Evolutionary conservation across 352 stramenopile species (phyloP).

Genomic region (Pythium catenulatum): DNA sequence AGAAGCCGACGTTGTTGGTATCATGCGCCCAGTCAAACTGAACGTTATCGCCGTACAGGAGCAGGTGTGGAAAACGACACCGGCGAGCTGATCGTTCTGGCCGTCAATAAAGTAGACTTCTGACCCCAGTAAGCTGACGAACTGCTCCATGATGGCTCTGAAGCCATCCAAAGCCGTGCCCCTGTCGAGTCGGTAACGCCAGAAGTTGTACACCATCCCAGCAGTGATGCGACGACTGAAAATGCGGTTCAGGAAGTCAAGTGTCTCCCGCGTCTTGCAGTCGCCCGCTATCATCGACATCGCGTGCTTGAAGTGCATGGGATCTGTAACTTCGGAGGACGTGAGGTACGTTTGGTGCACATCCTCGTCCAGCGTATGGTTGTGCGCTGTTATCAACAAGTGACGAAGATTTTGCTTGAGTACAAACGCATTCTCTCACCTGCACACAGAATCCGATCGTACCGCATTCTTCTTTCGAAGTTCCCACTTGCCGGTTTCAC

Average conservation of each 20-base stretch:
- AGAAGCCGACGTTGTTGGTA: slow-evolving; percentile 50
- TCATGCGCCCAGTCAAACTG: slow-evolving; percentile 51
- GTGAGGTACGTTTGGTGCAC: not conserved
- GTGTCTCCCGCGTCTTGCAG: not conserved
- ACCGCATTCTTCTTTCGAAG: too few relatives aligned
- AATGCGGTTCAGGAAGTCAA: not conserved
- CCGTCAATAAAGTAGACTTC: too few relatives aligned
- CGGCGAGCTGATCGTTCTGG: too few relatives aligned
- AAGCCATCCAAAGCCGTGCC: not conserved
- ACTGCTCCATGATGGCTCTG: too few relatives aligned
- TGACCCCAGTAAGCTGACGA: too few relatives aligned
- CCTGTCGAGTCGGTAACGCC: not conserved
- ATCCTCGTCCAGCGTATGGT: slow-evolving; percentile 1
- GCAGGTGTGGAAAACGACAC: too few relatives aligned
- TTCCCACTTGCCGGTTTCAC: too few relatives aligned
- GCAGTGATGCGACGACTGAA: not conserved
- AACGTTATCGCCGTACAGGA: slow-evolving; percentile 47
- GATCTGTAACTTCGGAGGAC: not conserved
- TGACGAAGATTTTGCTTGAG: too few relatives aligned
- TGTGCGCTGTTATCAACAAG: not conserved
- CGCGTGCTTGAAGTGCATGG: not conserved
- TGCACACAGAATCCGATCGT: too few relatives aligned
- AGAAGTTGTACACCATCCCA: not conserved
- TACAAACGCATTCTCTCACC: too few relatives aligned
- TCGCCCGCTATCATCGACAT: not conserved